Evolutionary conservation across 345 rosid species (phyloP).

Genomic region (Raphanus sativus): DNA sequence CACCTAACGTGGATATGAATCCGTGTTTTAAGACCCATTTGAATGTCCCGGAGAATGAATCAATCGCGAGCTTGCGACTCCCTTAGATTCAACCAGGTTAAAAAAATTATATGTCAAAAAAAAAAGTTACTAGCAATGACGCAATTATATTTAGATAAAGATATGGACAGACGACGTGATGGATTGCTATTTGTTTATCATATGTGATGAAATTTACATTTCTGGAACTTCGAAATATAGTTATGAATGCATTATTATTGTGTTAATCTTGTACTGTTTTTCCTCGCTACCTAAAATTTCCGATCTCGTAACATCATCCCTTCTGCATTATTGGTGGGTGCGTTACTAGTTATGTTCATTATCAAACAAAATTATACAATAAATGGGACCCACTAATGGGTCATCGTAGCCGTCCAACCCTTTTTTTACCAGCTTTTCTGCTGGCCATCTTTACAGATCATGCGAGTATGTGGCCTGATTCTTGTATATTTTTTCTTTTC

Average conservation of each 20-base stretch:
- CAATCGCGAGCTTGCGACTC: too few species aligned
- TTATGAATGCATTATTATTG: background rate
- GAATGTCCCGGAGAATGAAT: too few species aligned
- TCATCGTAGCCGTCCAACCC: slow-evolving; percentile 25
- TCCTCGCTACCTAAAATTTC: background rate
- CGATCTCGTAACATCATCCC: background rate
- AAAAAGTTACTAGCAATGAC: too few species aligned
- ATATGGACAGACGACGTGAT: too few species aligned
- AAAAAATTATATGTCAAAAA: too few species aligned
- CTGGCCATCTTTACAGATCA: slow-evolving; percentile 30
- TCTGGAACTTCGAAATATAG: background rate
- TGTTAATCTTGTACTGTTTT: background rate
- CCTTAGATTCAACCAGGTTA: too few species aligned
- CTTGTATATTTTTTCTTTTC: too few species aligned
- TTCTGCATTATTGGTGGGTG: slow-evolving; percentile 3
- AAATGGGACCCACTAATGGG: slow-evolving; percentile 12
- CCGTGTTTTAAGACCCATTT: too few species aligned
- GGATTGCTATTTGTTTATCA: too few species aligned
- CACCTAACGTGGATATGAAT: too few species aligned
- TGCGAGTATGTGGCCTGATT: too few species aligned
- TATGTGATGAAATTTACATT: background rate
- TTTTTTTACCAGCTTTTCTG: slow-evolving; percentile 22
- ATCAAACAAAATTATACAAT: background rate
- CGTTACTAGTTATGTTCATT: background rate
- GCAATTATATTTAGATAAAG: background rate